Base-by-base conservation (phyloP, 306 rosid genomes). In the Trifolium dubium region DNA sequence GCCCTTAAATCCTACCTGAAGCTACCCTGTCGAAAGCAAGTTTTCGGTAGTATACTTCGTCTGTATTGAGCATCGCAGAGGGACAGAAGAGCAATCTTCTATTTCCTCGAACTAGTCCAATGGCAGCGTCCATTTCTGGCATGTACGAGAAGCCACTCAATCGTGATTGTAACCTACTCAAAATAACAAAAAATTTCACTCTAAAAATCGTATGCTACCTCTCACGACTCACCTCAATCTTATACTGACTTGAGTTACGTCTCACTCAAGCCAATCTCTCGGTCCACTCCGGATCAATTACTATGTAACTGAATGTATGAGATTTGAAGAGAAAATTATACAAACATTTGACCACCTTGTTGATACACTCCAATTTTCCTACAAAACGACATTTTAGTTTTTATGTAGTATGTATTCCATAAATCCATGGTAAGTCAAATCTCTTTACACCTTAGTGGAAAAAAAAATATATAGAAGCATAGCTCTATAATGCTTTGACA, bases 361-460 rank as follows among this genome's bases (percentile, higher is more conserved):
- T 18, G 14, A 64, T 17, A 35, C 67, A 62, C 7, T 10, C 31
- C 11, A 4, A 43, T n/a, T 30, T 59, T 30, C 64, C 10, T 59
- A 31, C 69, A 73, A 54, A 7, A 31, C 34, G 68, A 85, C 40
- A 4, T 41, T 55, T 75, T 2, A 64, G 75, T 58, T 72, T 58
- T 58, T 23, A 73, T 58, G 46, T 41, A 82, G 32, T 70, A 67
- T 77, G 58, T 74, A 77, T 74, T 73, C 70, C 76, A 44, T 29
- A 77, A 71, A 77, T 73, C 46, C 82, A 73, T 63, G 73, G 77
- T 50, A 80, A 66, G 75, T 76, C 41, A 75, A 44, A 63, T 77
- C 71, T 69, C 79, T 81, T 86, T 77, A 77, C 83, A 86, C 40
- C 68, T 75, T 67, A 74, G 70, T 54, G 43, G 58, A 79, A 66